Evolutionary conservation across 2,329 filamentous ascomycete genomes (phyloP).

Genomic region (Trichoderma pleuroti): DNA sequence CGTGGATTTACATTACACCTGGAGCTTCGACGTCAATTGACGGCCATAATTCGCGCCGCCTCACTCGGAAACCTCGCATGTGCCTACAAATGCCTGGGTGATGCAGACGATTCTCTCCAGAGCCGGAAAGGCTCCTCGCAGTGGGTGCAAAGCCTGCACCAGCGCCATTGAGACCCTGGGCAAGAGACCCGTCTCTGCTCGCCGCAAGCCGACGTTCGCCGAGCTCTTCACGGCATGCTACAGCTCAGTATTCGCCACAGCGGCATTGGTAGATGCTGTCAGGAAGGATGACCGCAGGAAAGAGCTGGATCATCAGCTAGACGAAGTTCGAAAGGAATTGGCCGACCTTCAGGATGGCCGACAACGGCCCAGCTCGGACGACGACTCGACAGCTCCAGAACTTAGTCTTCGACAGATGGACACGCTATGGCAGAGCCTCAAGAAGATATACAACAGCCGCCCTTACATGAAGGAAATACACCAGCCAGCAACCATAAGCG

Average conservation of each 20-base stretch:
- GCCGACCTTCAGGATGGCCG: slow-evolving; percentile 33
- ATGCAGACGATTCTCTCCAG: slow-evolving; percentile 71
- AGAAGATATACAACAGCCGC: slow-evolving; percentile 30
- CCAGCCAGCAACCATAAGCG: slow-evolving; percentile 28
- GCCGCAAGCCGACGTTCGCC: slow-evolving; percentile 48
- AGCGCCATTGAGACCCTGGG: slow-evolving; percentile 46
- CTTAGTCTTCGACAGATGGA: slow-evolving; percentile 32
- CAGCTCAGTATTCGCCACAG: slow-evolving; percentile 63
- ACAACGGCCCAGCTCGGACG: slow-evolving; percentile 27
- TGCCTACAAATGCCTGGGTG: slow-evolving; percentile 31
- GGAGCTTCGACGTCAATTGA: slow-evolving; percentile 13
- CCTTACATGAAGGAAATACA: slow-evolving; percentile 38
- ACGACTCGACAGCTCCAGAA: slow-evolving; percentile 16
- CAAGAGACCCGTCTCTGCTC: slow-evolving; percentile 49
- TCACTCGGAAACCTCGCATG: not conserved
- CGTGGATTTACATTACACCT: not conserved
- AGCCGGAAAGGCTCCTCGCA: slow-evolving; percentile 60
- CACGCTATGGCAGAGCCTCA: slow-evolving; percentile 31
- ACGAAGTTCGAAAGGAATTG: slow-evolving; percentile 49
- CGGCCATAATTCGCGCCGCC: not conserved
- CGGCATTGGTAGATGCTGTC: slow-evolving; percentile 59
- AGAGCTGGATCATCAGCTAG: slow-evolving; percentile 60
- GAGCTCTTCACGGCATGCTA: slow-evolving; percentile 64
- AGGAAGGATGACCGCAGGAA: slow-evolving; percentile 55
- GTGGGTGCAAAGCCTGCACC: slow-evolving; percentile 60